phyloP scores from a whole-genome alignment of 371 early-diverging fungal genomes.

The Mucor indicus region DNA sequence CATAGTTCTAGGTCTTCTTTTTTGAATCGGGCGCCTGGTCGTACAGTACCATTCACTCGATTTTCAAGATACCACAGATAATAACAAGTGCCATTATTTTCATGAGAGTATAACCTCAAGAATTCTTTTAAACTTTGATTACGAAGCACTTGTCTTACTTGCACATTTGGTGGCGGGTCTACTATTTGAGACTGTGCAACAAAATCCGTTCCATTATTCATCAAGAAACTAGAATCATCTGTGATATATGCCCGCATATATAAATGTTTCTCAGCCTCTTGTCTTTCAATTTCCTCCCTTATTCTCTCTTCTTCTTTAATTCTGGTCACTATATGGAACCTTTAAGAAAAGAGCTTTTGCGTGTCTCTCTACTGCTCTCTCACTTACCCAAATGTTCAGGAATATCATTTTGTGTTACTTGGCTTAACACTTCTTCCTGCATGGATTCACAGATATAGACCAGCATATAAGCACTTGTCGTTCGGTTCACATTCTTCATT shows the following conservation, averaged over 20 bases:
- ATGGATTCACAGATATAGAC: slow-evolving; percentile 84
- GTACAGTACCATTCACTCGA: slow-evolving; percentile 81
- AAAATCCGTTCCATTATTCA: slow-evolving; percentile 76
- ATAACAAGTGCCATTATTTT: slow-evolving; percentile 50
- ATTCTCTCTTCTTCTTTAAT: slow-evolving; percentile 48
- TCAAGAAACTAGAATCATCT: slow-evolving; percentile 40
- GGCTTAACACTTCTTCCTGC: slow-evolving; percentile 65
- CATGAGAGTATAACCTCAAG: not conserved
- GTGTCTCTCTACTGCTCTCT: slow-evolving; percentile 8
- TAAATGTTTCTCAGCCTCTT: slow-evolving; percentile 59
- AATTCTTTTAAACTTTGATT: not conserved
- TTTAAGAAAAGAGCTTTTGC: not conserved
- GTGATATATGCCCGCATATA: slow-evolving; percentile 47
- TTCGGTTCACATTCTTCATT: slow-evolving; percentile 49
- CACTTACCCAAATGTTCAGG: slow-evolving; percentile 70
- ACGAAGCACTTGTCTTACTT: not conserved
- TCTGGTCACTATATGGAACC: slow-evolving; percentile 17
- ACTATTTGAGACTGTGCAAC: slow-evolving; percentile 4
- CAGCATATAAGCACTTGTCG: slow-evolving; percentile 96
- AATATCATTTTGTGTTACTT: slow-evolving; percentile 63
- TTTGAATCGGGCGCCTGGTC: slow-evolving; percentile 66
- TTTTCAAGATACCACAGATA: slow-evolving; percentile 80
- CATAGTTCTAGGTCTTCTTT: slow-evolving; percentile 7
- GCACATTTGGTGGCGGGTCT: not conserved
- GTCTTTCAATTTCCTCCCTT: slow-evolving; percentile 41